Percentiles rank a stretch among this genome's conserved stretches.
phyloP scores from a whole-genome alignment of 2,329 filamentous ascomycete genomes.

The Orbilia blumenaviensis region DNA sequence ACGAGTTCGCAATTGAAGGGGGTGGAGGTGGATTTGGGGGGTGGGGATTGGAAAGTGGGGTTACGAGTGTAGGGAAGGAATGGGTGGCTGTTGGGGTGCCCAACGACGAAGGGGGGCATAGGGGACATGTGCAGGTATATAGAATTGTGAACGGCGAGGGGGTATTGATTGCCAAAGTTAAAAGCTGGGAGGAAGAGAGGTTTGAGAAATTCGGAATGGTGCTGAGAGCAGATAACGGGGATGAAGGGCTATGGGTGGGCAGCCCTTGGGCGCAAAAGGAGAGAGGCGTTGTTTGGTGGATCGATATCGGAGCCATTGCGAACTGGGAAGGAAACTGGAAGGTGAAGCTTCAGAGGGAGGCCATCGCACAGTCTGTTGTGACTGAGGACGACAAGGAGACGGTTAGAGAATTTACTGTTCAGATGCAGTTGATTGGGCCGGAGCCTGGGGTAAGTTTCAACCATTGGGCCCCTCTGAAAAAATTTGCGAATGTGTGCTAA shows the following conservation, averaged over 20 bases:
- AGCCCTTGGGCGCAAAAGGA: slow-evolving; percentile 55
- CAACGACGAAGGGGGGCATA: slow-evolving; percentile 51
- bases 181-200: slow-evolving; percentile 22
- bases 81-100: slow-evolving; percentile 54
- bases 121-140: slow-evolving; percentile 54
- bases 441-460: slow-evolving; percentile 51
- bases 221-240: slow-evolving; percentile 44
- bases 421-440: slow-evolving; percentile 32
- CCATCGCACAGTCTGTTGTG: neutral
- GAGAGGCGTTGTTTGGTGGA: slow-evolving; percentile 56
- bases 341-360: neutral
- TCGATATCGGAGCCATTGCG: slow-evolving; percentile 54
- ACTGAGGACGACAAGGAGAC: neutral
- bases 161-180: slow-evolving; percentile 45
- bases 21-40: slow-evolving; percentile 50
- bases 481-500: neutral
- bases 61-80: slow-evolving; percentile 30
- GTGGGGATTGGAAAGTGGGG: slow-evolving; percentile 44
- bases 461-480: neutral
- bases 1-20: slow-evolving; percentile 26
- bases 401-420: slow-evolving; percentile 22
- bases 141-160: slow-evolving; percentile 19
- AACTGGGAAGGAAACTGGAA: slow-evolving; percentile 11
- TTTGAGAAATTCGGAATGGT: slow-evolving; percentile 55
- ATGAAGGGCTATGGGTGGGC: slow-evolving; percentile 52